Evolutionary conservation across 1,284 basidiomycete species (phyloP), one percentile per base, ranked within the genome.

Genomic region (Moesziomyces parantarcticus): DNA sequence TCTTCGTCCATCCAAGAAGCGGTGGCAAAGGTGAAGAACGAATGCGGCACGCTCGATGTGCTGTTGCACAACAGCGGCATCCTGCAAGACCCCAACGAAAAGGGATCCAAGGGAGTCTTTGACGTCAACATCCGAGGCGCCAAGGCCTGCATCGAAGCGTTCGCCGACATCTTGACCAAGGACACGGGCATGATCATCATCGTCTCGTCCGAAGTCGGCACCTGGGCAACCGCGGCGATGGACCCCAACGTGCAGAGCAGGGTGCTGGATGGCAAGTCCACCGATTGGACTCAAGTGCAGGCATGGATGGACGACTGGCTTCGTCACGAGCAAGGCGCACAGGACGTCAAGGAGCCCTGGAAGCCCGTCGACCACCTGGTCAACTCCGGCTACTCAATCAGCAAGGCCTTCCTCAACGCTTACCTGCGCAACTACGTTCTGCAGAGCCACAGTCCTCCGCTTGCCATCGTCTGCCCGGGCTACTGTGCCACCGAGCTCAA

Each of bases 401-500:
- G 58, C 50, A 60, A 60, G 41, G 46, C 50, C 4, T 22, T 60
- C 16, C 32, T 60, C 22, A 53, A 53, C 46, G 45, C 58, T 16
- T 60, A 49, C 13, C 29, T 53, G 40, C 45, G 40, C 1, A 29
- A 60, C 46, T 60, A 49, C n/a, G 58, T 45, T 3, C 23, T 49
- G 29, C 3, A 43, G 5, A 25, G 18, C 45, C 14, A 26, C 7
- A 16, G 34, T 8, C 5, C 41, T 5, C 29, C 32, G 13, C 11
- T 52, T 8, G 57, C 57, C 26, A n/a, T 59, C 14, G 57, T 59
- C 34, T 59, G 57, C 50, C 57, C 57, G 3, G 57, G 57, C 8
- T 59, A 59, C 50, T 59, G 57, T 21, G 57, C 57, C 20, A 59
- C 57, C n/a, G 57, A 59, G 0, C 50, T 59, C 44, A 59, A 51